These are phyloP conservation scores for Nectriaceae sp. DNA, from an alignment of 2,329 filamentous ascomycete genomes.

Conservation along the genomic window DNA sequence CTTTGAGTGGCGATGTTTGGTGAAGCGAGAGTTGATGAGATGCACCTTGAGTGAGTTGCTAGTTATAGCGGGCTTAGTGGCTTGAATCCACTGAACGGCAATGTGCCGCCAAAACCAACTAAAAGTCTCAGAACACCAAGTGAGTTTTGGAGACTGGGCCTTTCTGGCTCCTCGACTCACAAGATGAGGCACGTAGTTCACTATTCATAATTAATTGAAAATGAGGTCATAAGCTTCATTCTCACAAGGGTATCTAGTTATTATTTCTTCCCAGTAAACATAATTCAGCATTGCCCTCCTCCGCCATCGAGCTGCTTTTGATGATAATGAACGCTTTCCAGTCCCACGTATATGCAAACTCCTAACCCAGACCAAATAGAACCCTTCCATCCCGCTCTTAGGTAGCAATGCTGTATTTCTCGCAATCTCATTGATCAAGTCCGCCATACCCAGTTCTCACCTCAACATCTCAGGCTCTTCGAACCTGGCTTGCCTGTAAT, in stretches of 20 bases:
- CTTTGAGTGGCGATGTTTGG: background rate
- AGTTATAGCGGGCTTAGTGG: slow-evolving; percentile 13
- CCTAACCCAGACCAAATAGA: too few species aligned
- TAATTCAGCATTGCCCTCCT: too few species aligned
- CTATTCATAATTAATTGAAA: background rate
- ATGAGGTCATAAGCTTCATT: slow-evolving; percentile 1
- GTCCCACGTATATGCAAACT: too few species aligned
- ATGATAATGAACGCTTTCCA: too few species aligned
- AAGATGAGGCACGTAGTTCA: slow-evolving; percentile 13
- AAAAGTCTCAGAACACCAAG: slow-evolving; percentile 9
- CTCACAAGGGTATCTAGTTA: slow-evolving; percentile 20
- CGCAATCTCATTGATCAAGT: background rate
- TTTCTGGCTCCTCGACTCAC: slow-evolving; percentile 5
- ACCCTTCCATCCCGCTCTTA: too few species aligned
- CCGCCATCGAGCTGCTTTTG: too few species aligned
- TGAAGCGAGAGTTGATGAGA: background rate
- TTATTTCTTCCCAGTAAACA: slow-evolving; percentile 1
- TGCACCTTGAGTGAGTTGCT: slow-evolving; percentile 2
- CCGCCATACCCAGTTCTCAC: background rate
- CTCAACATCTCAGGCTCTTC: slow-evolving; percentile 37
- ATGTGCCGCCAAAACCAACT: slow-evolving; percentile 2
- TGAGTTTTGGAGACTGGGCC: background rate
- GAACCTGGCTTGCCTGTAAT: slow-evolving; percentile 40
- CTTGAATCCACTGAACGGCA: slow-evolving; percentile 1
- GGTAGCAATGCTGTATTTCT: too few species aligned